Conservation (phyloP, 2,329 filamentous ascomycete species). For the Fusarium chaquense region DNA sequence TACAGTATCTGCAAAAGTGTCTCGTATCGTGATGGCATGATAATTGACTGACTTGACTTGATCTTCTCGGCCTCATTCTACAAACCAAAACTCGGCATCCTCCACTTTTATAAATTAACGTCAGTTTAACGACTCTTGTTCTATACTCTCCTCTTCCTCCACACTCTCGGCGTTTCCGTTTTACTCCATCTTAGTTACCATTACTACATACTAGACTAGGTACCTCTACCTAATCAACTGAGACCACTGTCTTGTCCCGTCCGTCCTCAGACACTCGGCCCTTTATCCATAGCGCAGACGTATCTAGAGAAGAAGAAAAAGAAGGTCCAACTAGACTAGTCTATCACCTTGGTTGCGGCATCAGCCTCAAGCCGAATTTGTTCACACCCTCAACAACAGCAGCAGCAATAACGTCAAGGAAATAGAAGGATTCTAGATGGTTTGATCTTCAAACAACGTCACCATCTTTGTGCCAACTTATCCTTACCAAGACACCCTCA, state of each 20-base stretch:
- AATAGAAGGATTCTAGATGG: constrained; percentile 5
- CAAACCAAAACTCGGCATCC: constrained; percentile 8
- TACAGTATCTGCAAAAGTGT: neutral
- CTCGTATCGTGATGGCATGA: constrained; percentile 7
- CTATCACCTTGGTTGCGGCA: constrained; percentile 15
- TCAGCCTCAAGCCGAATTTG: constrained; percentile 32
- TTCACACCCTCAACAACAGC: constrained; percentile 3
- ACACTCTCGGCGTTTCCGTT: constrained; percentile 10
- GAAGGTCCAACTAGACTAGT: neutral
- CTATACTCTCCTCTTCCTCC: neutral
- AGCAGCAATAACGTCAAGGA: neutral
- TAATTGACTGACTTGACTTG: neutral
- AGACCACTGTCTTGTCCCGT: neutral
- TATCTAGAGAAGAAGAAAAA: neutral
- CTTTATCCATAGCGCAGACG: constrained; percentile 17
- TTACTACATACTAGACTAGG: neutral
- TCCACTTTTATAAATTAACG: constrained; percentile 22
- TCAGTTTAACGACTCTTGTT: constrained; percentile 4
- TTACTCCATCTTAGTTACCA: constrained; percentile 12
- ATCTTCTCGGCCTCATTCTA: constrained; percentile 17
- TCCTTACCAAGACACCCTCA: neutral
- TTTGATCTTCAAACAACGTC: constrained; percentile 31
- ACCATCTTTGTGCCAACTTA: constrained; percentile 28
- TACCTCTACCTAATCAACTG: neutral
- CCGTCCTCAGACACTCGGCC: constrained; percentile 26